Base-by-base conservation (phyloP, 345 rosid genomes). In the Pelargonium nanum region DNA sequence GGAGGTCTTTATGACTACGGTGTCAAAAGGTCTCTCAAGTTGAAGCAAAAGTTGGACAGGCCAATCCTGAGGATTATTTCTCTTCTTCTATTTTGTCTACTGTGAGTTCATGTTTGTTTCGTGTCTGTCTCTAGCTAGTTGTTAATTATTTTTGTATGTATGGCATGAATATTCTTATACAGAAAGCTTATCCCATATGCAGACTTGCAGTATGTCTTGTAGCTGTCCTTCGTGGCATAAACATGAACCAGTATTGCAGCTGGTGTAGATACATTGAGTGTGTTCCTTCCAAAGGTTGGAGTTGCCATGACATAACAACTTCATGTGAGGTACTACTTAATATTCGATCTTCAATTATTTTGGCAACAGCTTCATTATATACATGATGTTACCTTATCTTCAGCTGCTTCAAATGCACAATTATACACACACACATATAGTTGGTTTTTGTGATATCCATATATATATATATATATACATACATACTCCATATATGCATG, bases 191-290 rank as follows among this genome's bases (percentile, higher is more conserved):
- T 62, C 61, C 26, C 52, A n/a, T 26, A 8, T 56, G 23, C 68
- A 92, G 96, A 62, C 53, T 85, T 28, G 65, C 63, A 7, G 91
- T 85, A 22, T 74, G 82, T 73, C 73, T 86, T 22, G 71, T 72
- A 51, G 74, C 81, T 26, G 75, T 70, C 8, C 65, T 71, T 58
- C 59, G 30, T 68, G 90, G 91, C 26, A 55, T 81, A 62, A 74
- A 88, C 63, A 32, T 83, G n/a, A 78, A 81, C 80, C 76, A 68
- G 32, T 58, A 85, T 44, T 92, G 96, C 75, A 63, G 72, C 16
- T 82, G 90, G 93, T 88, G 96, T 67, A 65, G 75, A 65, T 86
- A 79, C 63, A 22, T 82, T 22, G 85, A 88, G 57, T 88, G 96
- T 72, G 56, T 86, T 50, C 91, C 92, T 53, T 78, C 78, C 24